Evolutionary conservation across 306 rosid genomes (phyloP), one percentile per base, ranked within the genome.

Genomic region (Trifolium subterraneum): DNA sequence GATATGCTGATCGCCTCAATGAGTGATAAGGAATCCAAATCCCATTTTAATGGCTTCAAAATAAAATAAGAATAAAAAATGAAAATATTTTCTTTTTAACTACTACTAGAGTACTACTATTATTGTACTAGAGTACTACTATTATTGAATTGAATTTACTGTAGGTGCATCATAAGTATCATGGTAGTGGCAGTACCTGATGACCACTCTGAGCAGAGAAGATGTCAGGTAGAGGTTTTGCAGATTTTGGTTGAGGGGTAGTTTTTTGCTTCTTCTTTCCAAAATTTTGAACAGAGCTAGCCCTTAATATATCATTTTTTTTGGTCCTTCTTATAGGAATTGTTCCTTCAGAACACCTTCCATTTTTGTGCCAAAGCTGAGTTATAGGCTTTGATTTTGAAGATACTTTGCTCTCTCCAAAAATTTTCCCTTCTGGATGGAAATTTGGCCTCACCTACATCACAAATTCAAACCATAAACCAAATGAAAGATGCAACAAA

Each of bases 301-400:
- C 85, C 64, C 90, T 79, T 22, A 84, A 44, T 39, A 87, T 55
- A 65, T 87, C 90, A 45, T 76, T 48, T 41, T 73, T 83, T 62
- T 8, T 82, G 19, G 88, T 87, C 63, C 90, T 81, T 71, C 87
- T 77, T 3, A 87, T 35, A 0, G 90, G 90, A 74, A 87, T 84
- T 13, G 88, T 84, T 50, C 87, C 88, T 66, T 87, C 84, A 1
- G 87, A 70, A 51, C 90, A 87, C 71, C 78, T 84, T 12, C 86
- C 87, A 71, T 72, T 85, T 51, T 75, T 27, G 71, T 84, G 82
- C 90, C 90, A 87, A 4, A 74, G 73, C 42, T 87, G 90, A 80
- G 77, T 58, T 6, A 81, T 65, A 4, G 86, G 81, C 45, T 84
- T 70, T 13, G 81, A 73, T 13, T 76, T 77, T 65, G 87, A 77